A percentile compares a stretch with the other conserved stretches of the same genome.
Conservation (phyloP, 2,329 filamentous ascomycete species). For the Coleophoma eucalyptorum region DNA sequence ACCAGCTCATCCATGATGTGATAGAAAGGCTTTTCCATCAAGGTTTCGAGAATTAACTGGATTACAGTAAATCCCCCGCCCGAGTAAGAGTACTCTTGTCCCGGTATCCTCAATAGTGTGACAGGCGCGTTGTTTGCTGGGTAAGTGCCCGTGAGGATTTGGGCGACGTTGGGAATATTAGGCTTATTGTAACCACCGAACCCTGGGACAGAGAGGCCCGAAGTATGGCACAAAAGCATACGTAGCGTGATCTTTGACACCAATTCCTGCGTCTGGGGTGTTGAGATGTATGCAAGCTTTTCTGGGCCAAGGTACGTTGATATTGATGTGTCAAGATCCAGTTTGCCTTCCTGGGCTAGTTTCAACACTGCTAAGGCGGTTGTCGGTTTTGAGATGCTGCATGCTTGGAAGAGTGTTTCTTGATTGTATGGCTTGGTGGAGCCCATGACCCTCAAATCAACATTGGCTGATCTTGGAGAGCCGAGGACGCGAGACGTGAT, state of each 20-base stretch:
- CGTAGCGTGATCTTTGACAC: conserved; percentile 4
- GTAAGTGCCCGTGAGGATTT: conserved; percentile 4
- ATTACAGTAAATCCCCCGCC: conserved; percentile 7
- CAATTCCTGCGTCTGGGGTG: not conserved
- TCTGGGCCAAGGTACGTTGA: not conserved
- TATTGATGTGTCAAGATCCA: conserved; percentile 6
- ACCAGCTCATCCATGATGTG: conserved; percentile 6
- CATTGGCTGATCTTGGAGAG: not conserved
- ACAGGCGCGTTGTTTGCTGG: conserved; percentile 5
- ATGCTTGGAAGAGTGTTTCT: conserved; percentile 6
- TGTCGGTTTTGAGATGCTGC: conserved; percentile 9
- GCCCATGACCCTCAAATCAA: not conserved
- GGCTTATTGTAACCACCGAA: not conserved
- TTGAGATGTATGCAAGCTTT: conserved; percentile 5
- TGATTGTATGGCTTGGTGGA: not conserved
- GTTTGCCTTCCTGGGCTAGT: conserved; percentile 3
- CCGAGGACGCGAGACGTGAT: not conserved
- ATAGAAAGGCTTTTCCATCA: conserved; percentile 4
- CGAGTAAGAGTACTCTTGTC: conserved; percentile 6
- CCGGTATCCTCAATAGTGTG: conserved; percentile 1
- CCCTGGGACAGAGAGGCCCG: conserved; percentile 1
- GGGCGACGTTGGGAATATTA: not conserved
- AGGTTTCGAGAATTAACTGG: conserved; percentile 7
- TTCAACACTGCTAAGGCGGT: conserved; percentile 3
- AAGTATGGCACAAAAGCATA: conserved; percentile 9